phyloP scores from a whole-genome alignment of 176 grass and related monocot genomes.

The Phragmites australis region DNA sequence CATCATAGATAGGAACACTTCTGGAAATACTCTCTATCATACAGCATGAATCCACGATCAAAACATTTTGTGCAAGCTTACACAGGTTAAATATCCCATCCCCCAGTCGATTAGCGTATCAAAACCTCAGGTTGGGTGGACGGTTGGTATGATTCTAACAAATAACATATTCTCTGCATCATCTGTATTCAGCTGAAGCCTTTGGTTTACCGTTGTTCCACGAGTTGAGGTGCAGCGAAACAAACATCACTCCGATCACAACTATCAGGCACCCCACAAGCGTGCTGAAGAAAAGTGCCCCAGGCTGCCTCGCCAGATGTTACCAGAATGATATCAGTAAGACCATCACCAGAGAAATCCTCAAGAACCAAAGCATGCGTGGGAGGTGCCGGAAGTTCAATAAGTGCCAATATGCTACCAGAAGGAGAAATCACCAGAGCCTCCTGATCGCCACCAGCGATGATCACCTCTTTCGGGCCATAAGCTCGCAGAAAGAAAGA shows the following conservation, averaged over 20 bases:
- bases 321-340: constrained; percentile 76
- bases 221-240: constrained; percentile 85
- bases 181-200: constrained; percentile 46
- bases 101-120: background rate
- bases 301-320: constrained; percentile 71
- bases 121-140: background rate
- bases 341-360: constrained; percentile 84
- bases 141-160: background rate
- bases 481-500: constrained; percentile 59
- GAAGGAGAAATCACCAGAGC: constrained; percentile 77
- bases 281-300: constrained; percentile 92
- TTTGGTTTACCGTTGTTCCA: constrained; percentile 57
- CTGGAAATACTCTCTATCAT: background rate
- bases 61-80: background rate
- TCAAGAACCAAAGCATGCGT: constrained; percentile 69
- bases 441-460: constrained; percentile 74
- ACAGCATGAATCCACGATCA: background rate
- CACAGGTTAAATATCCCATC: background rate
- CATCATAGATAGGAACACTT: background rate
- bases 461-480: constrained; percentile 66
- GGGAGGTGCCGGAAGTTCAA: constrained; percentile 74
- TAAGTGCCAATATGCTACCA: constrained; percentile 64
- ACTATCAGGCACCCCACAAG: constrained; percentile 88
- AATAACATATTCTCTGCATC: background rate
- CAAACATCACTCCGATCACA: constrained; percentile 81